Percentiles rank a stretch among this genome's conserved stretches.
phyloP scores from a whole-genome alignment of 2,329 filamentous ascomycete genomes.

The Diplodia scrobiculata region DNA sequence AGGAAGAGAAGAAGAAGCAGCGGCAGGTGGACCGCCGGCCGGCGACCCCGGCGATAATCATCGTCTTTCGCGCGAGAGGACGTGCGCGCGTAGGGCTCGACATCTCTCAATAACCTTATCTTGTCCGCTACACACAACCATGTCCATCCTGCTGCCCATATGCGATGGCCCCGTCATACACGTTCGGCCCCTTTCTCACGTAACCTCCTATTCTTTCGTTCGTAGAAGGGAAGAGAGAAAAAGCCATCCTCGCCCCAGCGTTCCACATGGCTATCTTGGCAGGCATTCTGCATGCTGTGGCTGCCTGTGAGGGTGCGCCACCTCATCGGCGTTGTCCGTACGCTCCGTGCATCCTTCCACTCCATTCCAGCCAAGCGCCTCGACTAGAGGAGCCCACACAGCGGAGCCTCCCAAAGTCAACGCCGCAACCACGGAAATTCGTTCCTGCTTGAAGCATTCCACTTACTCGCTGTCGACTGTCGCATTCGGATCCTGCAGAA shows the following conservation, averaged over 20 bases:
- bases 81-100: conserved; percentile 16
- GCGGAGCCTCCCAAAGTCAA: not conserved
- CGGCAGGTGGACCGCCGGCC: not conserved
- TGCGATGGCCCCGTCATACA: not conserved
- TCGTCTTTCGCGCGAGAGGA: conserved; percentile 14
- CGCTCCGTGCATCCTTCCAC: conserved; percentile 1
- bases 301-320: not conserved
- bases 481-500: conserved; percentile 9
- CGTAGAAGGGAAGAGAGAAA: not conserved
- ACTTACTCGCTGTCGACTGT: not conserved
- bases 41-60: conserved; percentile 5
- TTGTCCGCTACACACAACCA: not conserved
- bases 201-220: not conserved
- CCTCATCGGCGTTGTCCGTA: conserved; percentile 4
- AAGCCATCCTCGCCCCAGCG: not conserved
- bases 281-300: not conserved
- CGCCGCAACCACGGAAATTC: conserved; percentile 12
- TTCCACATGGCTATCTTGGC: not conserved
- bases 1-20: not conserved
- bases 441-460: not conserved
- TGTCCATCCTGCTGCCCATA: not conserved
- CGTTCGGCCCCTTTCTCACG: not conserved
- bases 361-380: conserved; percentile 11
- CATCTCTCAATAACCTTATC: conserved; percentile 17
- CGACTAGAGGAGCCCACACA: not conserved